Evolutionary conservation across 129 eudicot genomes (phyloP), one percentile per base, ranked within the genome.

Genomic region (Chrysanthemum seticuspe): DNA sequence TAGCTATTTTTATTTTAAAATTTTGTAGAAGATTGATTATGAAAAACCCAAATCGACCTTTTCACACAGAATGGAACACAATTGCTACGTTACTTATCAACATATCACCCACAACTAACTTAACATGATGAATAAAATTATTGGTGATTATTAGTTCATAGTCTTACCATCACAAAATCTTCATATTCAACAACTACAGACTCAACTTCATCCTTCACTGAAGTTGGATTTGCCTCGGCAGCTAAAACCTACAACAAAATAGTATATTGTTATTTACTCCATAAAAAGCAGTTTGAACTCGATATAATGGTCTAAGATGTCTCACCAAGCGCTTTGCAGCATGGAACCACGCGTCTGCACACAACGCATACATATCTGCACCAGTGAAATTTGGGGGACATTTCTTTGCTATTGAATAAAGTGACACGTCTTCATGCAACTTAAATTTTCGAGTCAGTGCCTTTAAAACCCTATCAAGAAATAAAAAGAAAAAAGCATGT

Each of bases 281-380:
- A 64, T 6, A 67, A 44, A 34, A 23, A 44, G 69, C 62, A 13
- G 51, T 55, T 59, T 18, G 8, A 31, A 67, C 62, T 47, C 15
- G 10, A 19, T 44, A 21, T 67, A 31, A 68, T 10, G 25, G 25
- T 23, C 19, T 73, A 49, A 73, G 6, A 36, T 49, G 70, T 74
- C 83, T 75, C 60, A 94, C 98, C 91, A 81, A 82, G 64, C 96
- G 91, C 76, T 88, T 94, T 67, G 98, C 98, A 83, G 98, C 96
- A 76, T 88, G 92, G 68, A 94, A 94, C 98, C 98, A 94, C 71
- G 98, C 98, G 70, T 94, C 98, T 14, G 98, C 97, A 81, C 98
- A 94, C 86, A 94, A 75, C 52, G 98, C 98, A 79, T 94, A 94
- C 98, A 94, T 90, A 77, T 94, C 98, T 51, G 98, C 98, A 71